Evolutionary conservation across 768 basidiomycete species (phyloP).

Genomic region (Psilocybe cyanescens): DNA sequence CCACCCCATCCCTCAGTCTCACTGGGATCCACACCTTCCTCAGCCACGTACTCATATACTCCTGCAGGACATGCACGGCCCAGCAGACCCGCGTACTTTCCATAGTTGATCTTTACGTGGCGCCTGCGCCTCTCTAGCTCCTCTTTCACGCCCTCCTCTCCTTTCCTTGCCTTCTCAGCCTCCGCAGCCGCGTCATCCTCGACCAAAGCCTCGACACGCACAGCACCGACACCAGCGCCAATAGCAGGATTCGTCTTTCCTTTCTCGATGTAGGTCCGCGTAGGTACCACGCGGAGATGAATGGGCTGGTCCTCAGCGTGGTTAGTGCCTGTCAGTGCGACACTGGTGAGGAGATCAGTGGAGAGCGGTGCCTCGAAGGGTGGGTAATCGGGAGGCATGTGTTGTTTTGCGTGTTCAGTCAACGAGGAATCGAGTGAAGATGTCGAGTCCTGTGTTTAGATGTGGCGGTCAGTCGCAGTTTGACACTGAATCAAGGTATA

Average conservation of each 20-base stretch:
- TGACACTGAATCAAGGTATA: neutral
- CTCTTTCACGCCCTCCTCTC: constrained; percentile 34
- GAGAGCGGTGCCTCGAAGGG: constrained; percentile 86
- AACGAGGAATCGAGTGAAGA: constrained; percentile 62
- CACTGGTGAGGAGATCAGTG: constrained; percentile 90
- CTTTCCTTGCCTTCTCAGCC: constrained; percentile 12
- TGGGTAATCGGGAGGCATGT: constrained; percentile 84
- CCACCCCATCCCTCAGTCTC: constrained; percentile 68
- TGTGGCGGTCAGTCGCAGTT: neutral
- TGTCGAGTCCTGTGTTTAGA: constrained; percentile 22
- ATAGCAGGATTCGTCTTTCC: constrained; percentile 25
- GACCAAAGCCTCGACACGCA: constrained; percentile 27
- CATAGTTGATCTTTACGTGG: constrained; percentile 78
- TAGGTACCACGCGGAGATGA: constrained; percentile 73
- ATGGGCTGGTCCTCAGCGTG: constrained; percentile 96
- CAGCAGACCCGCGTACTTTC: constrained; percentile 86
- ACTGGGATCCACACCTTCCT: constrained; percentile 25
- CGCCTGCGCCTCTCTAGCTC: constrained; percentile 48
- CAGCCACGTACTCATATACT: constrained; percentile 94
- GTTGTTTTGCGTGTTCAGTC: constrained; percentile 69
- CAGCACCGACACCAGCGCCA: constrained; percentile 34
- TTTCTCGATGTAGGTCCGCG: constrained; percentile 29
- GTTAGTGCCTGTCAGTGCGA: constrained; percentile 91
- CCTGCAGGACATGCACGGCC: constrained; percentile 91
- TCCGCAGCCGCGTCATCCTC: constrained; percentile 25